phyloP scores from a whole-genome alignment of 306 rosid species.

The Hippophae rhamnoides region DNA sequence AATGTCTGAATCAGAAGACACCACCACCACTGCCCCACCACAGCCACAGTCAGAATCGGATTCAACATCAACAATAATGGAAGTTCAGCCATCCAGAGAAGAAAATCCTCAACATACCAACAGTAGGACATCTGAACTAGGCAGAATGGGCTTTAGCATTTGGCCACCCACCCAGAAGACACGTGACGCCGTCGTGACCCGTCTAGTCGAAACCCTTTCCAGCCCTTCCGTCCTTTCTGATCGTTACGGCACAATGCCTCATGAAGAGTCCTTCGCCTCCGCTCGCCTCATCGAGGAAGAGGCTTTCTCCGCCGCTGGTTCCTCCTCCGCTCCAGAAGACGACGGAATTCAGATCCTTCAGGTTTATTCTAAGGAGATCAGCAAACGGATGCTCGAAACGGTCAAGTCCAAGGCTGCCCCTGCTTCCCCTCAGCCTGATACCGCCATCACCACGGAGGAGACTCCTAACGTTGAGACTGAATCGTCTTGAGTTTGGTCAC shows the following conservation, averaged over 20 bases:
- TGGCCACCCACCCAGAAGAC: conserved; percentile 98
- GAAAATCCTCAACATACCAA: conserved; percentile 3
- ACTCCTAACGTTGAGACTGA: conserved; percentile 21
- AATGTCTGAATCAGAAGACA: conserved; percentile 41
- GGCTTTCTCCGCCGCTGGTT: conserved; percentile 54
- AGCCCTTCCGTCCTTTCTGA: conserved; percentile 77
- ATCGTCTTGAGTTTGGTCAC: conserved; percentile 16
- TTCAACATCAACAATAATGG: conserved; percentile 5
- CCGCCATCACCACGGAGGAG: conserved; percentile 15
- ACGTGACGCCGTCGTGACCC: conserved; percentile 76
- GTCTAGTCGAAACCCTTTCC: conserved; percentile 72
- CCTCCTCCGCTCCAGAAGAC: conserved; percentile 42
- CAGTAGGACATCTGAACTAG: conserved; percentile 16
- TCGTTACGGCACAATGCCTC: conserved; percentile 69
- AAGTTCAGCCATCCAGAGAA: conserved; percentile 9
- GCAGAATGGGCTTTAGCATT: conserved; percentile 42
- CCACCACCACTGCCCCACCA: conserved; percentile 1
- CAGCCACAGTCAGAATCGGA: conserved; percentile 11
- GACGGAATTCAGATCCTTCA: conserved; percentile 90
- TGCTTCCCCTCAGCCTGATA: conserved; percentile 21
- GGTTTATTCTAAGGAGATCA: conserved; percentile 92
- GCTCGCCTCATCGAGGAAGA: conserved; percentile 69
- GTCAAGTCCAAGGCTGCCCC: conserved; percentile 44
- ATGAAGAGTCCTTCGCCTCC: conserved; percentile 43
- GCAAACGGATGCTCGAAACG: conserved; percentile 79